A percentile compares a stretch with the other conserved stretches of the same genome.
These are phyloP conservation scores for Macrophomina phaseolina DNA, from an alignment of 2,329 filamentous ascomycete species.

Conservation along the genomic window DNA sequence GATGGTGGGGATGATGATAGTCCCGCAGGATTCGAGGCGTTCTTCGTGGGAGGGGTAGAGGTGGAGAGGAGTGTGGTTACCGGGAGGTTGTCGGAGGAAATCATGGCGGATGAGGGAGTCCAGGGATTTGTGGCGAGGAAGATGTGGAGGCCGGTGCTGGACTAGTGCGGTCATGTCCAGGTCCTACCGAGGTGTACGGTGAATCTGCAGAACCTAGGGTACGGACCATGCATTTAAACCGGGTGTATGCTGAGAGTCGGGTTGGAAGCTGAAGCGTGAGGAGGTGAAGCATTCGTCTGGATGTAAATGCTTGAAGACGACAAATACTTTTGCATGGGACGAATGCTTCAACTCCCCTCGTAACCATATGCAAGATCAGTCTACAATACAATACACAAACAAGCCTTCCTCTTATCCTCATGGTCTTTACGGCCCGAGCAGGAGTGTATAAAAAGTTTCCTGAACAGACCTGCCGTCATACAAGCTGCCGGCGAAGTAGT, in stretches of 20 bases:
- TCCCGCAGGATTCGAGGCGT: constrained; percentile 56
- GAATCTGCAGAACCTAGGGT: too few relatives aligned
- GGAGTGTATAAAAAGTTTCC: too few relatives aligned
- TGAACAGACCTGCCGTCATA: neutral
- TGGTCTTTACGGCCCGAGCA: too few relatives aligned
- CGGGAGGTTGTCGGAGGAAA: constrained; percentile 63
- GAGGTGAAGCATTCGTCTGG: neutral
- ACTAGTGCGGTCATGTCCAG: neutral
- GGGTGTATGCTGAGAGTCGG: too few relatives aligned
- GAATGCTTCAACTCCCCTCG: neutral
- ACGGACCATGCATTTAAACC: too few relatives aligned
- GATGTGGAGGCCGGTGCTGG: constrained; percentile 57
- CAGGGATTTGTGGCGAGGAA: constrained; percentile 61
- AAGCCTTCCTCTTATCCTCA: too few relatives aligned
- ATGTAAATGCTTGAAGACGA: neutral
- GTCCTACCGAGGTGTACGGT: too few relatives aligned
- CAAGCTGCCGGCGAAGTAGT: neutral
- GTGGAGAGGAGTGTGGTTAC: constrained; percentile 71
- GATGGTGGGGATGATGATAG: neutral
- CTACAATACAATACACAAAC: too few relatives aligned
- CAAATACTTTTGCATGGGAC: neutral
- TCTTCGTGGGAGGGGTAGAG: constrained; percentile 66
- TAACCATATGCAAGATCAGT: neutral
- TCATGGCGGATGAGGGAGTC: constrained; percentile 67
- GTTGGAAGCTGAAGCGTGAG: too few relatives aligned